Evolutionary conservation across 331 rosid species (phyloP).

Genomic region (Dryas integrifolia): DNA sequence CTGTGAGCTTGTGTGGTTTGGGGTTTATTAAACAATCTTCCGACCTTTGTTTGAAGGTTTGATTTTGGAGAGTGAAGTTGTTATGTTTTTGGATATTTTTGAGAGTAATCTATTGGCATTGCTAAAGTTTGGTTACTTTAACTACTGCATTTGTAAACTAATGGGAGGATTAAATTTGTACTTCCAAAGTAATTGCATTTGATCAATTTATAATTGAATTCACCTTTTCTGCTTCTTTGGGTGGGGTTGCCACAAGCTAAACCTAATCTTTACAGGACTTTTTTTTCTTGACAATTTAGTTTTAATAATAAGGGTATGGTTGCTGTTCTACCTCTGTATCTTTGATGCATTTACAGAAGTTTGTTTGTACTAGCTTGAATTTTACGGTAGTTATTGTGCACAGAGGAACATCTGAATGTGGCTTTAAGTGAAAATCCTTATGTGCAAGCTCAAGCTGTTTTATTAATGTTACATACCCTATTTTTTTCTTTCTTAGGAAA

Average conservation of each 20-base stretch:
- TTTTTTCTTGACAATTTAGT: background rate
- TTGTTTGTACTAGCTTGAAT: slow-evolving; percentile 24
- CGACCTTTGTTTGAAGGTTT: slow-evolving; percentile 12
- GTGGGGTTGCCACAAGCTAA: background rate
- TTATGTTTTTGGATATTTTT: background rate
- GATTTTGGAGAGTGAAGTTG: slow-evolving; percentile 3
- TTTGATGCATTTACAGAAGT: slow-evolving; percentile 23
- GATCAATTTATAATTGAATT: background rate
- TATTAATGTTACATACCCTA: slow-evolving; percentile 22
- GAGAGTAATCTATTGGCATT: slow-evolving; percentile 8
- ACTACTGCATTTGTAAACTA: background rate
- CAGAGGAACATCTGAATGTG: slow-evolving; percentile 10
- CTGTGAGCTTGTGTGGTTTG: slow-evolving; percentile 8
- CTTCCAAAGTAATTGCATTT: background rate
- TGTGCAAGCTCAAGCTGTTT: slow-evolving; percentile 20
- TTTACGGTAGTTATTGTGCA: slow-evolving; percentile 8
- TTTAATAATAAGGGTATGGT: slow-evolving; percentile 4
- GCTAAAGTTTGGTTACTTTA: slow-evolving; percentile 16
- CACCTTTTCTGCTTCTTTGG: background rate
- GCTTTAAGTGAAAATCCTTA: slow-evolving; percentile 21
- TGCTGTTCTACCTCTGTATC: slow-evolving; percentile 14
- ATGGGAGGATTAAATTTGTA: slow-evolving; percentile 2
- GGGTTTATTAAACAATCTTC: slow-evolving; percentile 22
- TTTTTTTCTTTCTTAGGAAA: slow-evolving; percentile 53
- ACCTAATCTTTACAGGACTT: background rate